Conservation (phyloP, 257 asterid genomes). For the Fraxinus americana region DNA sequence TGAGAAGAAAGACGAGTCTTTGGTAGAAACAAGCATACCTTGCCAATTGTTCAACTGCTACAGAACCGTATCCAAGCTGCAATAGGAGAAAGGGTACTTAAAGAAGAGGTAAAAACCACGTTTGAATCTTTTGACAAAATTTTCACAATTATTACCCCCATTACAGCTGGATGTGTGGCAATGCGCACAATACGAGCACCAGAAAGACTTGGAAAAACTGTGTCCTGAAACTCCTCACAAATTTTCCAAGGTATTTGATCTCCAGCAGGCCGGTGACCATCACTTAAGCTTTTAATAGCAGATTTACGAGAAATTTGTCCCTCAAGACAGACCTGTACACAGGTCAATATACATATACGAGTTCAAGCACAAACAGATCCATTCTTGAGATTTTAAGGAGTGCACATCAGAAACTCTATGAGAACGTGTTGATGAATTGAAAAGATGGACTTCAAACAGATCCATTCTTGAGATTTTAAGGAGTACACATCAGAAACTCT, state of each 20-base stretch:
- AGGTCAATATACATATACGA: constrained; percentile 21
- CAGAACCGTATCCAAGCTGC: constrained; percentile 93
- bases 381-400: neutral
- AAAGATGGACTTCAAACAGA: neutral
- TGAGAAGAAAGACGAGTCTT: constrained; percentile 18
- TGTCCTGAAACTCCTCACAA: constrained; percentile 71
- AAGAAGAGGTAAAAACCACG: constrained; percentile 13
- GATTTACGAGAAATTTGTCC: constrained; percentile 87
- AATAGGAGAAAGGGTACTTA: constrained; percentile 23
- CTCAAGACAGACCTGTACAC: constrained; percentile 72
- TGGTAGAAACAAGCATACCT: constrained; percentile 49
- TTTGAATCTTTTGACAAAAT: constrained; percentile 2
- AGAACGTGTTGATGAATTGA: neutral
- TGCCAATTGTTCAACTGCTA: constrained; percentile 74
- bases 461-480: neutral
- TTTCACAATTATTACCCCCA: constrained; percentile 63
- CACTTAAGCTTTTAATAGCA: constrained; percentile 62
- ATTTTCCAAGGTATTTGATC: constrained; percentile 98
- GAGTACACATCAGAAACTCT: neutral
- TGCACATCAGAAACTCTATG: neutral
- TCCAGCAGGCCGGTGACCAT: constrained; percentile 78
- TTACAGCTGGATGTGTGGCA: constrained; percentile 97
- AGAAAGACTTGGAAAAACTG: constrained; percentile 83
- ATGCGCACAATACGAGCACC: constrained; percentile 97
- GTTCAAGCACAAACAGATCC: constrained; percentile 3